Base-by-base conservation (phyloP, 179 eudicot genomes). In the Actinidia arguta region DNA sequence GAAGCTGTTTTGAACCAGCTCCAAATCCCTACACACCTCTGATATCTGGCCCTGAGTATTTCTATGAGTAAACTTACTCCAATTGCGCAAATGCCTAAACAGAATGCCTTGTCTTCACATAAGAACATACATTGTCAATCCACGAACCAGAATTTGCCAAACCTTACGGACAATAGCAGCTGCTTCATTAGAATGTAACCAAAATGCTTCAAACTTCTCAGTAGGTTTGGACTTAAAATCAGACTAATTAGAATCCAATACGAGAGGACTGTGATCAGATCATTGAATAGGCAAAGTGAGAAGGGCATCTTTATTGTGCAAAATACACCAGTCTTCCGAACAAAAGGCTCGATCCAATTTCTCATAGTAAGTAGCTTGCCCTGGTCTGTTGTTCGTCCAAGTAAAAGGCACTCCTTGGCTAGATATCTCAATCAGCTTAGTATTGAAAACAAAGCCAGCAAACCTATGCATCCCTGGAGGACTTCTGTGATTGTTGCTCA, bases 401-500 rank as follows among this genome's bases (percentile, higher is more conserved):
- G 59, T 55, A 12, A 5, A 55, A 12, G 3, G 3, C 12, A 55
- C 59, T 4, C 59, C 59, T 3, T 4, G 17, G 17, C 59, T n/a
- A 5, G 8, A 14, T 0, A 55, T 18, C 12, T 55, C 59, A 3
- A 3, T 55, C 17, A 55, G 17, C 3, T 9, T 4, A 12, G 17
- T 11, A 9, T 55, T 12, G 4, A 4, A 14, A 55, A 55, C 59
- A 12, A 55, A 9, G 17, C 11, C 59, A 11, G 4, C 17, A 3
- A 55, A 55, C 59, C 59, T 11, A 0, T 10, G 17, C 59, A 5
- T 55, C 12, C 59, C 59, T 3, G 4, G 12, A 5, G 10, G 5
- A 0, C 10, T 54, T 2, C 9, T 0, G 0, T 6, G 5, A 0
- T 11, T 5, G 3, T 0, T 8, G 16, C 58, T 6, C 0, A 54